phyloP scores from a whole-genome alignment of 768 basidiomycete species.

The Daedaleopsis nitida region DNA sequence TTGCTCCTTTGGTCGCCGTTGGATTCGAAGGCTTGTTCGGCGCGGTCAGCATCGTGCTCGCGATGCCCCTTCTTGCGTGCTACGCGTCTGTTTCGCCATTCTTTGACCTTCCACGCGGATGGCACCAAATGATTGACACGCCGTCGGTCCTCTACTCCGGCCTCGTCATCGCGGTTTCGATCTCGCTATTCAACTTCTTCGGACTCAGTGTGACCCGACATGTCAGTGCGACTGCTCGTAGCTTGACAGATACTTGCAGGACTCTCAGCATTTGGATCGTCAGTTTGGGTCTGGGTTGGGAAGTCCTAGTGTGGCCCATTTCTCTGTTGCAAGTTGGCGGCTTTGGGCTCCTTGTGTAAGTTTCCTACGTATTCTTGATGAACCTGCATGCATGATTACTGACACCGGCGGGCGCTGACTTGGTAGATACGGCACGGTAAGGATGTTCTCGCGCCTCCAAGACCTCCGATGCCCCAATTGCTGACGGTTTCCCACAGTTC shows the following conservation, averaged over 20 bases:
- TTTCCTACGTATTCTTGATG: constrained; percentile 22
- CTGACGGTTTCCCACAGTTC: constrained; percentile 51
- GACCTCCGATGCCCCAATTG: constrained; percentile 2
- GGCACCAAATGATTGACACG: constrained; percentile 83
- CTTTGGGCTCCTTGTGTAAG: constrained; percentile 89
- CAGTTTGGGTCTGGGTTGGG: constrained; percentile 89
- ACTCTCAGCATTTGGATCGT: constrained; percentile 97
- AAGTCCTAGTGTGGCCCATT: constrained; percentile 77
- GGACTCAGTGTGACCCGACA: constrained; percentile 91
- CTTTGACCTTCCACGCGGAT: constrained; percentile 90
- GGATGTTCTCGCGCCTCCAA: neutral
- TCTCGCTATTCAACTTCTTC: constrained; percentile 66
- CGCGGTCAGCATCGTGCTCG: constrained; percentile 70
- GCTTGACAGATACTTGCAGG: constrained; percentile 91
- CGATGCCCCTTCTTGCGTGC: constrained; percentile 80
- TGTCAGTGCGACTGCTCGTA: constrained; percentile 91
- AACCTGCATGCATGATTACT: constrained; percentile 12
- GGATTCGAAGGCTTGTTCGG: constrained; percentile 96
- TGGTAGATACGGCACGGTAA: constrained; percentile 80
- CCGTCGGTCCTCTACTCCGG: constrained; percentile 53
- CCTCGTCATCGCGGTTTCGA: constrained; percentile 51
- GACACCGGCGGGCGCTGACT: constrained; percentile 4
- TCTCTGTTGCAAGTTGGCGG: constrained; percentile 82
- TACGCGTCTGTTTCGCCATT: constrained; percentile 59
- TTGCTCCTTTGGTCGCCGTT: constrained; percentile 90